Base-by-base conservation (phyloP, 2,329 filamentous ascomycete genomes). In the Fusarium liriodendri region DNA sequence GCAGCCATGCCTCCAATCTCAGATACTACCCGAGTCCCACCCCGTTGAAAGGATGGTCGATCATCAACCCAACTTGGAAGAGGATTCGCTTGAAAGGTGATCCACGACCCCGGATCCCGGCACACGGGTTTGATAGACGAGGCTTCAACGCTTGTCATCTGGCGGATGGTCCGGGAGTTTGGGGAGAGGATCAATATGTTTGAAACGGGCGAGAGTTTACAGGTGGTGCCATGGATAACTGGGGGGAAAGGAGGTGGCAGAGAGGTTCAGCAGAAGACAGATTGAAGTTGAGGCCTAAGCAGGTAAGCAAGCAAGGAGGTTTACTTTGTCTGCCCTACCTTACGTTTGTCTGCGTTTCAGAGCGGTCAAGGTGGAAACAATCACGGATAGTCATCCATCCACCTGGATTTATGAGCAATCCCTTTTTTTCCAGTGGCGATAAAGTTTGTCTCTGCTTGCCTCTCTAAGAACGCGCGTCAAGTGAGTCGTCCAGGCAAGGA, bases 381-480 rank as follows among this genome's bases (percentile, higher is more conserved):
- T 62, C 42, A 37, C n/a, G 47, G 47, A 52, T 29, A n/a, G 14
- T 47, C 42, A 47, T 47, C 42, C 42, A 47, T 25, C 42, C 42
- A 47, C 42, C 8, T 47, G 42, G 42, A 47, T 47, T 47, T 27
- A 25, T 47, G 42, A 47, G 42, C 22, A 16, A 27, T 47, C 42
- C 42, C 22, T 47, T 47, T 47, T 47, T 45, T 45, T 50, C 59
- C 55, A 1, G 70, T 67, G 70, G 70, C 70, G 58, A 63, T 59
- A 73, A 64, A 42, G 40, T 62, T 52, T 35, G 29, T 45, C 11
- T 57, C 52, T 47, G 22, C 32, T 13, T 54, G 25, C 50, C 32
- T 55, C 50, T 35, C 9, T 22, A 22, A 47, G 50, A 69, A 73
- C 71, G 71, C 71, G 71, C 71, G 71, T 74, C 71, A 54, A 63